Percentiles rank a stretch among this genome's conserved stretches.
These are phyloP conservation scores for Aspergillus ostianus DNA, from an alignment of 495 filamentous ascomycete species.

Conservation along the genomic window DNA sequence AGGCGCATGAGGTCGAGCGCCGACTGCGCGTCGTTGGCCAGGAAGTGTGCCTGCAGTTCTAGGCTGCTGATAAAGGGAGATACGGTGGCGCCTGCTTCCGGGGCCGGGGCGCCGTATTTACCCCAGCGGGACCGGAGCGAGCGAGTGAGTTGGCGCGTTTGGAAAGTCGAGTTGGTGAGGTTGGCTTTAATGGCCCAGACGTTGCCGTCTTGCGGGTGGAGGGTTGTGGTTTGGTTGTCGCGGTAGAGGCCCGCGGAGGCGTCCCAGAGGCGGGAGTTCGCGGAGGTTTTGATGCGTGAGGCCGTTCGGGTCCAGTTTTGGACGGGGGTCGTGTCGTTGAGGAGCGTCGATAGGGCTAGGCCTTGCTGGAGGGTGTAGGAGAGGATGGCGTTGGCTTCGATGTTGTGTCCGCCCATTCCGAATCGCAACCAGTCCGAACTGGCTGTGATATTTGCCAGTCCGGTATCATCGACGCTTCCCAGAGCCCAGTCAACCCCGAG, in stretches of 20 bases:
- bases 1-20: slow-evolving; percentile 53
- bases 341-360: slow-evolving; percentile 26
- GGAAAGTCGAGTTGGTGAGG: slow-evolving; percentile 24
- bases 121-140: slow-evolving; percentile 50
- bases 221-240: slow-evolving; percentile 36
- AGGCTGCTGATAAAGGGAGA: slow-evolving; percentile 58
- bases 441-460: slow-evolving; percentile 50
- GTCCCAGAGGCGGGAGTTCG: slow-evolving; percentile 37
- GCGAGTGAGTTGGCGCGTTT: slow-evolving; percentile 31
- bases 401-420: slow-evolving; percentile 34
- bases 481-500: slow-evolving; percentile 46
- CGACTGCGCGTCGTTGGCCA: slow-evolving; percentile 36
- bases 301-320: slow-evolving; percentile 22
- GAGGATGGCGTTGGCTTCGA: slow-evolving; percentile 38
- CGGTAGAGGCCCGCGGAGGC: slow-evolving; percentile 22
- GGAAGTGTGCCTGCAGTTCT: slow-evolving; percentile 54
- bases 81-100: slow-evolving; percentile 53
- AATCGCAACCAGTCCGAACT: slow-evolving; percentile 48
- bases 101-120: slow-evolving; percentile 53
- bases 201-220: slow-evolving; percentile 52
- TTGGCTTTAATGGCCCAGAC: slow-evolving; percentile 42
- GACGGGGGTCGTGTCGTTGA: slow-evolving; percentile 14
- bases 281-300: slow-evolving; percentile 24
- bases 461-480: slow-evolving; percentile 42
- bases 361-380: slow-evolving; percentile 33